Evolutionary conservation across 805 yeast genomes (phyloP).

Genomic region (Saccharomycopsis oosterbeekiorum): DNA sequence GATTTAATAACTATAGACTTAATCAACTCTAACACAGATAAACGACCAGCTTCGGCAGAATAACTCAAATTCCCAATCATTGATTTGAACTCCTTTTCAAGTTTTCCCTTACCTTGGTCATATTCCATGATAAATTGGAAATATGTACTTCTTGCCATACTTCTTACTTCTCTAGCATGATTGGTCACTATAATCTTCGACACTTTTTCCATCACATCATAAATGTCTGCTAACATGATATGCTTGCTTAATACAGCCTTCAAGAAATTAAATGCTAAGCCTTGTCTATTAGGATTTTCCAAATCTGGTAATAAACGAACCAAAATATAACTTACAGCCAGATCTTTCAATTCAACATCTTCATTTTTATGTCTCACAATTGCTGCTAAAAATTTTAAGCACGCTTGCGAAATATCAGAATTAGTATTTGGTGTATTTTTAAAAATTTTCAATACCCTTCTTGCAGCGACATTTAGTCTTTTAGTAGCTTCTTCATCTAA

Average conservation of each 20-base stretch:
- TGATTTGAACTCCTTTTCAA: conserved; percentile 75
- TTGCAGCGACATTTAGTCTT: conserved; percentile 50
- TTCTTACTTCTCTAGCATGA: conserved; percentile 73
- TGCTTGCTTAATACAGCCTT: conserved; percentile 69
- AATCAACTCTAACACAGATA: conserved; percentile 82
- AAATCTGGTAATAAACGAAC: conserved; percentile 73
- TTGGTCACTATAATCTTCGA: conserved; percentile 83
- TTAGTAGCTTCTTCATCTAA: conserved; percentile 39
- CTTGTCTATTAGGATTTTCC: conserved; percentile 82
- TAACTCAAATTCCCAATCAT: conserved; percentile 74
- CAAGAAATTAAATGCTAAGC: conserved; percentile 76
- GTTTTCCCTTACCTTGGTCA: conserved; percentile 81
- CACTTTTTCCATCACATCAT: conserved; percentile 76
- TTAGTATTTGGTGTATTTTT: conserved; percentile 72
- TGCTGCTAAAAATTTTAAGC: conserved; percentile 63
- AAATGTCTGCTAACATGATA: conserved; percentile 75
- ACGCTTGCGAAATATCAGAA: conserved; percentile 69
- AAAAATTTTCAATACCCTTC: conserved; percentile 50
- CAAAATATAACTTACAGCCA: conserved; percentile 65
- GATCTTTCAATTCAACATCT: conserved; percentile 54
- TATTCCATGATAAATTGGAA: conserved; percentile 85
- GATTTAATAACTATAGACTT: conserved; percentile 61
- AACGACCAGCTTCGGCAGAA: conserved; percentile 78
- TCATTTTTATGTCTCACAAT: conserved; percentile 55
- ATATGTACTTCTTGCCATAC: conserved; percentile 72